Conservation (phyloP, 495 filamentous ascomycete genomes). For the Penicillium lividum region DNA sequence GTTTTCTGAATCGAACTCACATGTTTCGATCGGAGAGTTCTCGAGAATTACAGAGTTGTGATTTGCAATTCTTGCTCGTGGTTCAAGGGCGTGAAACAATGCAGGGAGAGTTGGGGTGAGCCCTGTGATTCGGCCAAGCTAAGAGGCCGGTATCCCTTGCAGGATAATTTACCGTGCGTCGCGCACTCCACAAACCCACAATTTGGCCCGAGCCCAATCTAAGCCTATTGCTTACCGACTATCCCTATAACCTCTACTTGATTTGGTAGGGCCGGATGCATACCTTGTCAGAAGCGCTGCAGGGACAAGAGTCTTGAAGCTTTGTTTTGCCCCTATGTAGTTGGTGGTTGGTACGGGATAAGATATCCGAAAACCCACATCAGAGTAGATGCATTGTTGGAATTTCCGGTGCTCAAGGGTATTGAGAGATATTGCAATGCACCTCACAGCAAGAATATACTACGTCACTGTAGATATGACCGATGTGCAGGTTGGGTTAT, state of each 20-base stretch:
- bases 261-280: slow-evolving; percentile 12
- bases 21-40: slow-evolving; percentile 12
- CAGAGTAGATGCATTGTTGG: no score
- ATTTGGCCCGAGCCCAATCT: background rate
- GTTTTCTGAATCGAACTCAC: background rate
- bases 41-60: slow-evolving; percentile 12
- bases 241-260: background rate
- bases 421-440: no score
- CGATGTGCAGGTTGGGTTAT: background rate
- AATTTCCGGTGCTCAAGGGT: no score
- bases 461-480: background rate
- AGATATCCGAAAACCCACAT: background rate
- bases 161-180: slow-evolving; percentile 15
- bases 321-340: background rate
- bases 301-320: slow-evolving; percentile 10
- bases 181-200: slow-evolving; percentile 10
- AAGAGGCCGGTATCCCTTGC: slow-evolving; percentile 23
- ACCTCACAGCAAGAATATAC: background rate
- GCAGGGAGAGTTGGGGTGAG: slow-evolving; percentile 18
- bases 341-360: background rate
- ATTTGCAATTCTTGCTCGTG: slow-evolving; percentile 22
- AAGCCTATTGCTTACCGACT: background rate
- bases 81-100: slow-evolving; percentile 23
- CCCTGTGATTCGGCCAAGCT: slow-evolving; percentile 11
- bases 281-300: slow-evolving; percentile 20